A percentile compares a stretch with the other conserved stretches of the same genome.
Conservation (phyloP, 768 basidiomycete genomes). For the Tulasnella sp. region DNA sequence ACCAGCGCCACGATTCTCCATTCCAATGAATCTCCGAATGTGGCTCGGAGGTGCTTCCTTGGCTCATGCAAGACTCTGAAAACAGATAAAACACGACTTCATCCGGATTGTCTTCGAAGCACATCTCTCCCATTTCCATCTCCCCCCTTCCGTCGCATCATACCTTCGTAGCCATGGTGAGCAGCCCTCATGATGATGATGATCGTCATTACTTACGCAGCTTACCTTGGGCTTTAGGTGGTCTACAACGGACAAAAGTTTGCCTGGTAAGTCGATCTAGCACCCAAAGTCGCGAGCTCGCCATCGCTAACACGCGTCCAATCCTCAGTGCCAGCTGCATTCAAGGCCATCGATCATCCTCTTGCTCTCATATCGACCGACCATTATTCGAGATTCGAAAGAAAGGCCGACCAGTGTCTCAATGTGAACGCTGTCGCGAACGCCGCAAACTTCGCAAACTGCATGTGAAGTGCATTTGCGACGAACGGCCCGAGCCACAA, state of each 20-base stretch:
- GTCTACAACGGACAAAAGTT: constrained; percentile 6
- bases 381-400: constrained; percentile 92
- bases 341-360: constrained; percentile 87
- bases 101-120: not conserved
- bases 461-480: constrained; percentile 74
- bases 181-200: not conserved
- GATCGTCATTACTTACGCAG: not conserved
- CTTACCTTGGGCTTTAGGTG: not conserved
- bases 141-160: not conserved
- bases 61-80: not conserved
- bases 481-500: constrained; percentile 18
- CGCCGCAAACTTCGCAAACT: constrained; percentile 70
- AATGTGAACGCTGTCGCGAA: constrained; percentile 77
- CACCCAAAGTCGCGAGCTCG: not conserved
- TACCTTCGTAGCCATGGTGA: not conserved
- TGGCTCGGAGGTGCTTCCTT: not conserved
- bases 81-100: not conserved
- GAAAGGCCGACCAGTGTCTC: constrained; percentile 85
- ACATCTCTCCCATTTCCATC: not conserved
- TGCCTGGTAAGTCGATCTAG: not conserved
- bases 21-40: not conserved
- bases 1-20: not conserved
- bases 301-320: not conserved
- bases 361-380: constrained; percentile 74
- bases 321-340: constrained; percentile 72